A percentile compares a stretch with the other conserved stretches of the same genome.
Conservation (phyloP, 108 stramenopile species). For the Pseudonitzschia multiseries region DNA sequence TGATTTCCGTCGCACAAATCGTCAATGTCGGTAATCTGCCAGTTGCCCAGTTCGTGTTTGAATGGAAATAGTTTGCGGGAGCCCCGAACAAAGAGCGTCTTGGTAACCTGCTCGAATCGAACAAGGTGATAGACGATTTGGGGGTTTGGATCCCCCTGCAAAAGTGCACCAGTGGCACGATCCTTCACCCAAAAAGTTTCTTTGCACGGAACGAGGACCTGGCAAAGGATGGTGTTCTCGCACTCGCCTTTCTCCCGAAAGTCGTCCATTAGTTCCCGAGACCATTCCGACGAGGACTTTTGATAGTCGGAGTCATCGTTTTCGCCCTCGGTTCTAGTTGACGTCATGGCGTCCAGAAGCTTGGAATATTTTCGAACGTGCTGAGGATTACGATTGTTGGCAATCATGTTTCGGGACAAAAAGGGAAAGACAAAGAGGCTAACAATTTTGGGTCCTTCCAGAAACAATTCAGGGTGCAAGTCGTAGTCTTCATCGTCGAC, state of each 20-base stretch:
- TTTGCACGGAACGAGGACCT: conserved; percentile 34
- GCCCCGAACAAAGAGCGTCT: conserved; percentile 1
- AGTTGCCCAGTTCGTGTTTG: conserved; percentile 19
- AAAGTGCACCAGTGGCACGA: conserved; percentile 17
- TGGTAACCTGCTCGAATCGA: conserved; percentile 31
- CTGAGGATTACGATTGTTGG: not conserved
- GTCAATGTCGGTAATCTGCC: conserved; percentile 43
- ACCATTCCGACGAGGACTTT: not conserved
- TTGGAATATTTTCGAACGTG: not conserved
- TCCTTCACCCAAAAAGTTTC: conserved; percentile 37
- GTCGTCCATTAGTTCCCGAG: conserved; percentile 6
- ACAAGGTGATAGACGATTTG: conserved; percentile 34
- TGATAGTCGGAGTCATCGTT: not conserved
- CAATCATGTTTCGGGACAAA: conserved; percentile 18
- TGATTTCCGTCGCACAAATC: conserved; percentile 38
- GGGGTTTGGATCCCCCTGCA: conserved; percentile 25
- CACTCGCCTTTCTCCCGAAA: conserved; percentile 24
- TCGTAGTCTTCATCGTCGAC: not conserved
- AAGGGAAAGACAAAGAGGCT: conserved; percentile 39
- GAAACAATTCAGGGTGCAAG: not conserved
- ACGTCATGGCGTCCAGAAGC: not conserved
- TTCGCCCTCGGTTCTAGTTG: not conserved
- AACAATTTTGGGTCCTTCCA: not conserved
- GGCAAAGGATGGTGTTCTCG: conserved; percentile 37
- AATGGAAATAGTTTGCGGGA: conserved; percentile 13